Base-by-base conservation (phyloP, 805 yeast species). In the Millerozyma acaciae region DNA sequence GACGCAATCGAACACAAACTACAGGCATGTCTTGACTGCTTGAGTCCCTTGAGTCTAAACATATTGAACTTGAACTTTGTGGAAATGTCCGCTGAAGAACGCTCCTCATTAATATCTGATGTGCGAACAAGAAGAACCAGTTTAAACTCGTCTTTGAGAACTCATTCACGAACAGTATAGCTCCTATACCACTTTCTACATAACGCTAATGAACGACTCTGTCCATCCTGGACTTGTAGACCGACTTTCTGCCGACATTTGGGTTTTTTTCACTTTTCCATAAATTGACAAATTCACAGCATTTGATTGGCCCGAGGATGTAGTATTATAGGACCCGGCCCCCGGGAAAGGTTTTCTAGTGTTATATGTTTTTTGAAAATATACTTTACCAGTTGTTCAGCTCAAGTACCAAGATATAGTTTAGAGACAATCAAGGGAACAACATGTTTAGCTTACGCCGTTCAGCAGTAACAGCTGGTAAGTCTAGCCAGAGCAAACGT, bases 401-500 rank as follows among this genome's bases (percentile, higher is more conserved):
- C 5, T 14, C 16, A 10, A 25, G 10, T n/a, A n/a, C n/a, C n/a
- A n/a, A 12, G 16, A 18, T 16, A 4, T 25, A 25, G 16, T 16
- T 25, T 25, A 15, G 10, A 9, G 16, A 15, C 10, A 15, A 15
- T 18, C 10, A 25, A 25, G 14, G 15, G 18, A 25, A 25, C 9
- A 28, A 13, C 8, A 40, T 40, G 44, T 36, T 40, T 32, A 37
- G 34, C 25, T 29, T 37, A 30, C 35, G 41, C 23, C 39, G 39
- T 32, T 37, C 44, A 26, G 37, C 31, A 6, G 18, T 38, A 14
- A 34, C 32, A 22, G 40, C 38, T 36, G 18, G 28, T 12, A 34
- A 30, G 32, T 13, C 26, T n/a, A 23, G 32, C 38, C 33, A 31
- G 5, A 22, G 12, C 28, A 33, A 42, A 35, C 46, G 48, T 40